Conservation (phyloP, 768 basidiomycete genomes). For the Psilocybe sp. region DNA sequence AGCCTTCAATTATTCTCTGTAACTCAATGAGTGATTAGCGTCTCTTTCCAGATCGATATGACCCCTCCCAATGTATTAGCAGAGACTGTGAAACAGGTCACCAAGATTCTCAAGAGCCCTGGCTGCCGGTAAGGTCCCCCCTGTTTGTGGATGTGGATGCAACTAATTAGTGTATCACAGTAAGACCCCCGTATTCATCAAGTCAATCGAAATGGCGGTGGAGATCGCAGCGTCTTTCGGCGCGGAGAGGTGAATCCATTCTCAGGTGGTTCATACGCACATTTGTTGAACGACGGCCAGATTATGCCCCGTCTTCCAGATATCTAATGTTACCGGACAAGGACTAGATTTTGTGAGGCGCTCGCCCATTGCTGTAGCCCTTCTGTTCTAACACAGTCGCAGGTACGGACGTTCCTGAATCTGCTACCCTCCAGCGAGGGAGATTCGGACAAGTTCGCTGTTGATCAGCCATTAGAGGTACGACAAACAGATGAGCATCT, state of each 20-base stretch:
- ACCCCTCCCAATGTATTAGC: conserved; percentile 88
- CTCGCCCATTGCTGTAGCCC: neutral
- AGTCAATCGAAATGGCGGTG: conserved; percentile 76
- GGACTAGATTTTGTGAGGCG: conserved; percentile 70
- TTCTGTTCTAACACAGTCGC: conserved; percentile 2
- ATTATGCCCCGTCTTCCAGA: conserved; percentile 86
- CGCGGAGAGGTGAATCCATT: conserved; percentile 54
- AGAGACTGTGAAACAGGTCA: conserved; percentile 91
- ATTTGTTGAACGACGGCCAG: conserved; percentile 33
- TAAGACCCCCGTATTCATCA: conserved; percentile 82
- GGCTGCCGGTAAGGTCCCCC: conserved; percentile 80
- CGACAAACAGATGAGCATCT: neutral
- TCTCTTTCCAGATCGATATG: conserved; percentile 81
- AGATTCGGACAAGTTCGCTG: conserved; percentile 76
- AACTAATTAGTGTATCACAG: conserved; percentile 30
- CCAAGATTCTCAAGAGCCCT: conserved; percentile 88
- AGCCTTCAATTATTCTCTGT: neutral
- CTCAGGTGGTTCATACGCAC: no score
- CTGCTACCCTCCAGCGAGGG: conserved; percentile 84
- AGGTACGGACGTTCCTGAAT: conserved; percentile 90
- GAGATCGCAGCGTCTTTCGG: conserved; percentile 76
- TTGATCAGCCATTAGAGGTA: conserved; percentile 80
- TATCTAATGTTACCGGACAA: conserved; percentile 95
- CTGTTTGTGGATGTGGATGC: no score
- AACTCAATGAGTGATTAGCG: neutral